phyloP scores from a whole-genome alignment of 106 monocot genomes.

The Dioscorea alata region DNA sequence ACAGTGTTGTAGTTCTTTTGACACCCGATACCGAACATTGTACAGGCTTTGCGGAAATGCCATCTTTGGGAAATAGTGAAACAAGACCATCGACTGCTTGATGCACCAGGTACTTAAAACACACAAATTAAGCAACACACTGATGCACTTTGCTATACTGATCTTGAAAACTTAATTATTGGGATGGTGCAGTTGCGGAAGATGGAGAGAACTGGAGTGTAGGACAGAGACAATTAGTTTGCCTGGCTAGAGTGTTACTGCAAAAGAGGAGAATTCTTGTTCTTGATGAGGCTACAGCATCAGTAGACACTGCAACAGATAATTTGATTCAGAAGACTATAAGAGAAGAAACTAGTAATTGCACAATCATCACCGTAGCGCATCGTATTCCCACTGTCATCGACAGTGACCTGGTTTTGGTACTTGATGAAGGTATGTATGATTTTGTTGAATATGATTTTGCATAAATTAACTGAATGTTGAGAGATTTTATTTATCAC shows the following conservation, averaged over 20 bases:
- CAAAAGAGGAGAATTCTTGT: conserved; percentile 73
- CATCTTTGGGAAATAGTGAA: conserved; percentile 46
- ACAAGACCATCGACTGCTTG: conserved; percentile 47
- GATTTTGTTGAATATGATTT: not conserved
- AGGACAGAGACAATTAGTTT: conserved; percentile 80
- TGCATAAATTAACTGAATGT: not conserved
- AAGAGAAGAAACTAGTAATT: conserved; percentile 49
- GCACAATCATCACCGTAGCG: conserved; percentile 80
- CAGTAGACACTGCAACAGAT: conserved; percentile 86
- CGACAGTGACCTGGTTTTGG: conserved; percentile 73
- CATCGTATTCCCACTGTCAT: conserved; percentile 83
- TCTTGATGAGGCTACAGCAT: conserved; percentile 94
- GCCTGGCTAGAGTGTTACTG: conserved; percentile 69
- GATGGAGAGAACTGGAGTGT: conserved; percentile 89
- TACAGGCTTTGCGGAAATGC: conserved; percentile 66
- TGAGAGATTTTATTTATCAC: not conserved
- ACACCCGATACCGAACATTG: not conserved
- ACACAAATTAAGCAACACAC: not conserved
- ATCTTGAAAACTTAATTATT: not conserved
- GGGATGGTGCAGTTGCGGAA: conserved; percentile 56
- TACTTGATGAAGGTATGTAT: conserved; percentile 70
- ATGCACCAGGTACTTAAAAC: conserved; percentile 63
- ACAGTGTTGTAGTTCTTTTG: not conserved
- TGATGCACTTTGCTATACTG: not conserved
- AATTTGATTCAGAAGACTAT: conserved; percentile 75